phyloP scores from a whole-genome alignment of 2,329 filamentous ascomycete species.

The Nemania sp. region DNA sequence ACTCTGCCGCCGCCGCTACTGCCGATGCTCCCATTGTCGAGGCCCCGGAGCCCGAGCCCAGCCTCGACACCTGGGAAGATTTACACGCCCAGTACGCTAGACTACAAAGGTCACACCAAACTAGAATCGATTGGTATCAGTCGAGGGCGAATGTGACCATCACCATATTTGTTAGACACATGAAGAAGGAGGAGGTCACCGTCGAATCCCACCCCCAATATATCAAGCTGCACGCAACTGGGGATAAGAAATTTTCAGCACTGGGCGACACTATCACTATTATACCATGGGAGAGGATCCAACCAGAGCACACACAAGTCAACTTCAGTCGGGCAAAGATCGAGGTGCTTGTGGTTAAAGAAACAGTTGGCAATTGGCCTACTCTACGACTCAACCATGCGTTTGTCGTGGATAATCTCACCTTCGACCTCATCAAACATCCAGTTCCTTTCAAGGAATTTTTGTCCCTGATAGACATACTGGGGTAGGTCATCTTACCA shows the following conservation, averaged over 20 bases:
- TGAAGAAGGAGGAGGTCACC: slow-evolving; percentile 47
- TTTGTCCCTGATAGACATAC: slow-evolving; percentile 22
- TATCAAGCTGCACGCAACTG: slow-evolving; percentile 30
- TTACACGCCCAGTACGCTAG: slow-evolving; percentile 30
- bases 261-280: slow-evolving; percentile 58
- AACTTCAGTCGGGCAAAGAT: slow-evolving; percentile 77
- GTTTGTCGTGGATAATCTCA: slow-evolving; percentile 37
- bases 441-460: slow-evolving; percentile 30
- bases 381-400: slow-evolving; percentile 53
- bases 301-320: slow-evolving; percentile 62
- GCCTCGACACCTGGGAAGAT: slow-evolving; percentile 26
- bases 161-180: slow-evolving; percentile 48
- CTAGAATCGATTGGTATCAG: slow-evolving; percentile 50
- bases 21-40: background rate
- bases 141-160: slow-evolving; percentile 43
- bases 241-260: slow-evolving; percentile 54
- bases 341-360: slow-evolving; percentile 75
- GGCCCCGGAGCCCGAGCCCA: background rate
- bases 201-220: slow-evolving; percentile 42
- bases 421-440: slow-evolving; percentile 22
- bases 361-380: slow-evolving; percentile 70
- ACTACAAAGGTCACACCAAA: slow-evolving; percentile 37
- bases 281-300: slow-evolving; percentile 68
- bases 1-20: background rate
- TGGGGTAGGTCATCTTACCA: slow-evolving; percentile 31